A percentile compares a stretch with the other conserved stretches of the same genome.
These are phyloP conservation scores for Dictyostelium intermedium DNA, from an alignment of 78 protist species.

Conservation along the genomic window DNA sequence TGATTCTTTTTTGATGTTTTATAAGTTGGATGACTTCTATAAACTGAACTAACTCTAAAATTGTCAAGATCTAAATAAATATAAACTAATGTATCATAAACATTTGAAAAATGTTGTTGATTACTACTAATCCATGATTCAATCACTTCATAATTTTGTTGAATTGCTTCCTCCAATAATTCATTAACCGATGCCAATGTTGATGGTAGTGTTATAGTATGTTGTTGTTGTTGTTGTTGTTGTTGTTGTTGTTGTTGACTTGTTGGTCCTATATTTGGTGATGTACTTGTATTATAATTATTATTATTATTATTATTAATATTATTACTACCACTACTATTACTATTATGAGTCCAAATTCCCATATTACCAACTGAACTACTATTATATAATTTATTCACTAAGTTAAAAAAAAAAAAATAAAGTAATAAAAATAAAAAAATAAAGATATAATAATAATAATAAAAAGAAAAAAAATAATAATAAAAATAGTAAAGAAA, in stretches of 20 bases:
- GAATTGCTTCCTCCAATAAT: background rate
- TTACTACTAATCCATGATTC: constrained; percentile 43
- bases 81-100: constrained; percentile 10
- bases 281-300: background rate
- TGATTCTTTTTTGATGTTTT: background rate
- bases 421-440: background rate
- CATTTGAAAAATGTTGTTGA: constrained; percentile 49
- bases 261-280: background rate
- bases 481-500: background rate
- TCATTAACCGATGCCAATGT: background rate
- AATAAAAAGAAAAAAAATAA: background rate
- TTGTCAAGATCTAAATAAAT: constrained; percentile 27
- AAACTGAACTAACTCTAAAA: constrained; percentile 19
- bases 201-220: background rate
- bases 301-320: no score
- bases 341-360: background rate
- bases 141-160: background rate
- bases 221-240: background rate
- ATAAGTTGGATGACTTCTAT: constrained; percentile 17
- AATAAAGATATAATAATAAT: background rate
- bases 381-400: background rate
- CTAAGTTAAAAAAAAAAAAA: background rate
- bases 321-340: background rate
- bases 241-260: background rate
- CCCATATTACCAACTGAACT: background rate